Evolutionary conservation across 225 moss, liverwort and hornwort genomes (phyloP).

Genomic region (Thuidium tamariscinum): DNA sequence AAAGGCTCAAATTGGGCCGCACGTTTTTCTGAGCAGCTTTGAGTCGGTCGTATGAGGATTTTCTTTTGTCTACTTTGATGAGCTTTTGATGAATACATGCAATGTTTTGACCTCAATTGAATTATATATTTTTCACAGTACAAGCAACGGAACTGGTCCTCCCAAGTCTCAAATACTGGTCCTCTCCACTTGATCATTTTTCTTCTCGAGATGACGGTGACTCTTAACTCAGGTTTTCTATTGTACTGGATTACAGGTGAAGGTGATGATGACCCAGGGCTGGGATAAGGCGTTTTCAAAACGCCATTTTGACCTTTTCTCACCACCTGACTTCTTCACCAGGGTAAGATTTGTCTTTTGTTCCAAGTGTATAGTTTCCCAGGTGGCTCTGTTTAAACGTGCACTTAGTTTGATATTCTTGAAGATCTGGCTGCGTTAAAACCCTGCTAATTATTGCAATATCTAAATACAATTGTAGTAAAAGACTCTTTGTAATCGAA

Average conservation of each 20-base stretch:
- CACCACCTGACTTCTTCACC: constrained; percentile 84
- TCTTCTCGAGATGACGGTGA: background rate
- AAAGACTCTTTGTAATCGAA: background rate
- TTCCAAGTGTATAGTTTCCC: background rate
- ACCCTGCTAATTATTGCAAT: no score
- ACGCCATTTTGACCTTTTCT: constrained; percentile 69
- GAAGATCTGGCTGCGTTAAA: background rate
- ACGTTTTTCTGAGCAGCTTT: background rate
- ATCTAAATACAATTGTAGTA: background rate
- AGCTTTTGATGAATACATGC: background rate
- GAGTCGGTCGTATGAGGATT: no score
- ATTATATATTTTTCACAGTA: background rate
- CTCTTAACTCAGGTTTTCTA: background rate
- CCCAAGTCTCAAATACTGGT: background rate
- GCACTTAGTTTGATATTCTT: background rate
- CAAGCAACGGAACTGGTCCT: background rate
- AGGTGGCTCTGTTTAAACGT: background rate
- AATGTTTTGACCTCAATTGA: background rate
- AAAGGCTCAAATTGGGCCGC: background rate
- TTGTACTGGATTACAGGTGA: constrained; percentile 31
- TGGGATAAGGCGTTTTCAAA: constrained; percentile 77
- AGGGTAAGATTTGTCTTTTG: constrained; percentile 17
- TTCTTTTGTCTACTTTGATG: background rate
- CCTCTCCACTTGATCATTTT: background rate
- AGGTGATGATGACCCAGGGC: constrained; percentile 62